Evolutionary conservation across 1,284 basidiomycete species (phyloP).

Genomic region (Trichosporon faecale): DNA sequence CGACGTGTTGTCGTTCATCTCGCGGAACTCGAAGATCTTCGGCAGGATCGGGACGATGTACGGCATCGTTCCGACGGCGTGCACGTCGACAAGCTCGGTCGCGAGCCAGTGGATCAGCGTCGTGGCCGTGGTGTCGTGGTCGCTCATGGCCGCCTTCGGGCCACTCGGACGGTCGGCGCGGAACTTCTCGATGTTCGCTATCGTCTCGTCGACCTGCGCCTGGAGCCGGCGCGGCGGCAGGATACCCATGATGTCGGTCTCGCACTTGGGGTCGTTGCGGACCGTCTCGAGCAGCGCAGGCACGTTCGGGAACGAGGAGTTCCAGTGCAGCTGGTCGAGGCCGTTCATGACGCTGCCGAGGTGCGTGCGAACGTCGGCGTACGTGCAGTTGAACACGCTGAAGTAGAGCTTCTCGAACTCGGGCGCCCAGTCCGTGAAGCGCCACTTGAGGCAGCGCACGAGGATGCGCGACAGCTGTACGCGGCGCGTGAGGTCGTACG

Average conservation of each 20-base stretch:
- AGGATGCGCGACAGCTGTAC: conserved; percentile 54
- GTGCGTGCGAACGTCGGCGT: conserved; percentile 74
- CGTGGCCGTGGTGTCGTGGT: conserved; percentile 81
- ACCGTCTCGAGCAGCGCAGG: conserved; percentile 66
- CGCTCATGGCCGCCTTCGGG: conserved; percentile 74
- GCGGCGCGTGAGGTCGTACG: conserved; percentile 59
- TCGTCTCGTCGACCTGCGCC: conserved; percentile 59
- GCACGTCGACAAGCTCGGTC: conserved; percentile 67
- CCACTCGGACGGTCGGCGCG: conserved; percentile 75
- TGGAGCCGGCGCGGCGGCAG: conserved; percentile 60
- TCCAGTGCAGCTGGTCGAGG: conserved; percentile 65
- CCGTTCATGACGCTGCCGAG: conserved; percentile 68
- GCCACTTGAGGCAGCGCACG: conserved; percentile 71
- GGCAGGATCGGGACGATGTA: conserved; percentile 71
- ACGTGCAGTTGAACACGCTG: conserved; percentile 71
- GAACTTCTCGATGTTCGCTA: conserved; percentile 63
- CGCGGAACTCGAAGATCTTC: conserved; percentile 52
- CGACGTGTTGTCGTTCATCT: conserved; percentile 52
- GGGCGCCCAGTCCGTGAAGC: conserved; percentile 67
- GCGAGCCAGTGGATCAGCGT: conserved; percentile 73
- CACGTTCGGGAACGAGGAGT: conserved; percentile 70
- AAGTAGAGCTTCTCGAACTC: conserved; percentile 70
- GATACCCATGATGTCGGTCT: conserved; percentile 69
- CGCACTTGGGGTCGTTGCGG: conserved; percentile 54
- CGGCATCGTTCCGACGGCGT: conserved; percentile 70